A percentile compares a stretch with the other conserved stretches of the same genome.
phyloP scores from a whole-genome alignment of 768 basidiomycete genomes.

The Sistotremastrum suecicum region DNA sequence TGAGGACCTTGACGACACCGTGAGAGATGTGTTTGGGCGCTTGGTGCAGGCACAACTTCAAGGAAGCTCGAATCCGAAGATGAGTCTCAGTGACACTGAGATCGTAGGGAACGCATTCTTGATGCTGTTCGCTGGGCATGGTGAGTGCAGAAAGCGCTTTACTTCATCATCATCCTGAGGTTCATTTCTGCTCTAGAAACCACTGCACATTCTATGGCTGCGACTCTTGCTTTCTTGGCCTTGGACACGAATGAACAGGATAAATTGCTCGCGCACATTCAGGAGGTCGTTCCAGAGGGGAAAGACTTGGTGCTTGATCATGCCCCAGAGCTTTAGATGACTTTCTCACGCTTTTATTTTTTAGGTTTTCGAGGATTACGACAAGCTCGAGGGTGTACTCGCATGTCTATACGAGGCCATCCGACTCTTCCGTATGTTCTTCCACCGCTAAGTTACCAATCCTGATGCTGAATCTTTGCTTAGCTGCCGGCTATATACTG shows the following conservation, averaged over 20 bases:
- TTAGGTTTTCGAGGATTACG: conserved; percentile 1
- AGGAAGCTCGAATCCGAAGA: conserved; percentile 1
- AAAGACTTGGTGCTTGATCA: background rate
- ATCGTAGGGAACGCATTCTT: conserved; percentile 10
- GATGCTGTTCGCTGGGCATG: conserved; percentile 8
- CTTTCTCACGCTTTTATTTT: background rate
- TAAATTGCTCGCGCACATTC: conserved; percentile 5
- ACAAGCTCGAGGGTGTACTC: background rate
- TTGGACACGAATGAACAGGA: conserved; percentile 5
- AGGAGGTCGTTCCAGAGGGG: background rate
- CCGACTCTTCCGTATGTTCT: conserved; percentile 6
- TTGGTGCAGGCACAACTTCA: conserved; percentile 4
- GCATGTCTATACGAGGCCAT: conserved; percentile 7
- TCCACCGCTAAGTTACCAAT: background rate
- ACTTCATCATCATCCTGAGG: background rate
- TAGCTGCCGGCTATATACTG: conserved; percentile 5
- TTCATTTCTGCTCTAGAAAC: conserved; percentile 2
- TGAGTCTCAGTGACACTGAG: conserved; percentile 1
- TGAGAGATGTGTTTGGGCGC: conserved; percentile 2
- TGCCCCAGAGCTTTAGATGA: background rate
- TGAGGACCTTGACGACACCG: conserved; percentile 1
- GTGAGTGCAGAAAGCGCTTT: background rate
- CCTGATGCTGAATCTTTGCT: too few relatives aligned
- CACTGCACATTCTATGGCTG: conserved; percentile 4
- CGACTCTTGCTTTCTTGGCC: conserved; percentile 6